phyloP scores from a whole-genome alignment of 139 green algal genomes.

The Haematococcus sp. region DNA sequence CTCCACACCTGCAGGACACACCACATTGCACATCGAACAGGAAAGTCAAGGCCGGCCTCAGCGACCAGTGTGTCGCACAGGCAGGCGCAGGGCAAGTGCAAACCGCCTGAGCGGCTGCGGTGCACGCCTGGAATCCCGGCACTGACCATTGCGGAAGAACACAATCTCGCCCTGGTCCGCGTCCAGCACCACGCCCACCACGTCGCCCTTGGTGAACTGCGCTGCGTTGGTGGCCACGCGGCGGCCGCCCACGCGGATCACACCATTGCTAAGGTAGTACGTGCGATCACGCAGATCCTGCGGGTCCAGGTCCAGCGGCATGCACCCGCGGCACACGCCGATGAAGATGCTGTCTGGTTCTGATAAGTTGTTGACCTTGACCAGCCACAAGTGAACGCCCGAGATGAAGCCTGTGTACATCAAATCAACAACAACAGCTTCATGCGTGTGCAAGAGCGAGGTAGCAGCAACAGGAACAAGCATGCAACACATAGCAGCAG shows the following conservation, averaged over 20 bases:
- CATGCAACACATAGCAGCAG: background rate
- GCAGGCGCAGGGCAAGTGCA: too few relatives aligned
- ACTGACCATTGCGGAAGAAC: slow-evolving; percentile 45
- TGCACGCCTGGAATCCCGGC: too few relatives aligned
- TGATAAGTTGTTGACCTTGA: slow-evolving; percentile 60
- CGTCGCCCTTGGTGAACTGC: slow-evolving; percentile 61
- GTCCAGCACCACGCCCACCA: slow-evolving; percentile 59
- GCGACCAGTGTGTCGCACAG: too few relatives aligned
- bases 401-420: slow-evolving; percentile 55
- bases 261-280: slow-evolving; percentile 53
- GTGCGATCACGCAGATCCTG: slow-evolving; percentile 26
- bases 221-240: slow-evolving; percentile 53
- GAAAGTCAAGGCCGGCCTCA: background rate
- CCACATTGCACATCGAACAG: background rate
- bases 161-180: slow-evolving; percentile 58
- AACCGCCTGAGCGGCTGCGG: background rate
- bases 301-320: slow-evolving; percentile 61
- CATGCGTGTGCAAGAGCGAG: background rate
- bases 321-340: slow-evolving; percentile 58
- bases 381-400: slow-evolving; percentile 60
- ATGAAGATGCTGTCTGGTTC: slow-evolving; percentile 68
- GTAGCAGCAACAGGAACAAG: background rate
- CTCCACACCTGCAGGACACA: slow-evolving; percentile 29
- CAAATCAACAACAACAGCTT: too few relatives aligned
- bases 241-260: slow-evolving; percentile 54